Conservation (phyloP, 306 rosid genomes). For the Alnus glutinosa region DNA sequence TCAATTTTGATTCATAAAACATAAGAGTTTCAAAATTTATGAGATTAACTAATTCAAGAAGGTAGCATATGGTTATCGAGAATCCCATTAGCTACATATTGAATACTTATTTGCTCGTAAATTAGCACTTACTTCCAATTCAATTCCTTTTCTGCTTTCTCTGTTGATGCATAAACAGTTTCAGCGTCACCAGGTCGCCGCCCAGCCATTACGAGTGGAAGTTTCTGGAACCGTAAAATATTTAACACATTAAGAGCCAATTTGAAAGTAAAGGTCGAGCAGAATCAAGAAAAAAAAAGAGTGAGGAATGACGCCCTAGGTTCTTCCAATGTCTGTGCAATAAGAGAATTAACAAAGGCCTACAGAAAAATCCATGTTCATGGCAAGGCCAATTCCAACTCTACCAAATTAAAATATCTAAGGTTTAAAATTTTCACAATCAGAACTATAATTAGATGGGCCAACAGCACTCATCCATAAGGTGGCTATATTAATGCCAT, state of each 20-base stretch:
- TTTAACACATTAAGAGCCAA: not conserved
- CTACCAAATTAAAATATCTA: not conserved
- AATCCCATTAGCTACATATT: not conserved
- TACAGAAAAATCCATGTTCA: not conserved
- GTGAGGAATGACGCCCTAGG: not conserved
- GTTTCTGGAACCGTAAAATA: conserved; percentile 53
- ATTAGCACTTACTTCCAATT: conserved; percentile 83
- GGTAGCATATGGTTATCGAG: not conserved
- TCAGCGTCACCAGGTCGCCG: conserved; percentile 96
- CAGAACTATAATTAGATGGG: not conserved
- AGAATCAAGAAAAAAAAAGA: not conserved
- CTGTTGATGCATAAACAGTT: conserved; percentile 85
- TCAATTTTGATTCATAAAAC: not conserved
- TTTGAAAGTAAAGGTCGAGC: not conserved
- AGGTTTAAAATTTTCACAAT: not conserved
- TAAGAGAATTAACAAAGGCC: conserved; percentile 2
- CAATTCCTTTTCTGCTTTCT: conserved; percentile 83
- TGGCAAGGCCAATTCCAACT: not conserved
- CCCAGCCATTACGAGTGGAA: conserved; percentile 75
- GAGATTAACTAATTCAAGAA: not conserved
- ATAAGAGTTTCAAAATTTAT: not conserved
- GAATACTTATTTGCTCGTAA: conserved; percentile 9
- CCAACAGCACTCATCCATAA: not conserved
- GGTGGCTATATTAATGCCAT: not conserved
- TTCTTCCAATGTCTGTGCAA: not conserved